phyloP scores from a whole-genome alignment of 495 filamentous ascomycete species.

The Aspergillus panamensis region DNA sequence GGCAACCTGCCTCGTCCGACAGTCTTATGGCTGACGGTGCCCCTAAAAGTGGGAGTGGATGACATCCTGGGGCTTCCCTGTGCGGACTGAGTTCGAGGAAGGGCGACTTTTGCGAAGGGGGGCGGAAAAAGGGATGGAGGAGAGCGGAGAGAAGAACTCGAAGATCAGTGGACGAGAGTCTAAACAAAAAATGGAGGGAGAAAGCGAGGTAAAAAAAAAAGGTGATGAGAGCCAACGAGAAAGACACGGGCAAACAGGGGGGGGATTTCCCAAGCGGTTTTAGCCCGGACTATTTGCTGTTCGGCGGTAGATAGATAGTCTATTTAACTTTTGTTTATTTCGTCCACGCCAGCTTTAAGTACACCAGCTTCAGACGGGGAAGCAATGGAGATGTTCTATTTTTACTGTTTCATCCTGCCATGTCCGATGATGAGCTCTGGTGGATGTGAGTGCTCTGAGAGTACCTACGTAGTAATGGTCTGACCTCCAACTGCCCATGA shows the following conservation, averaged over 20 bases:
- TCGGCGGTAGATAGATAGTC: constrained; percentile 14
- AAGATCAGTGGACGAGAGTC: constrained; percentile 4
- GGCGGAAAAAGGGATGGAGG: constrained; percentile 16
- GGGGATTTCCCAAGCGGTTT: constrained; percentile 15
- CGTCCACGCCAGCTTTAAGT: neutral
- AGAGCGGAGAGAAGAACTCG: constrained; percentile 4
- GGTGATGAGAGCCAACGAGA: constrained; percentile 19
- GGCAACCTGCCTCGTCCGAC: constrained; percentile 63
- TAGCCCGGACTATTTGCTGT: constrained; percentile 23
- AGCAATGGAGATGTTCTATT: too few species aligned
- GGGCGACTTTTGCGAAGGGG: constrained; percentile 13
- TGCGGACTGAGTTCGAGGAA: constrained; percentile 13
- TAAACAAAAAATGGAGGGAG: constrained; percentile 13
- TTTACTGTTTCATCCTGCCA: too few species aligned
- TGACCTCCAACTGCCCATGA: neutral
- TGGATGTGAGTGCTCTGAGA: neutral
- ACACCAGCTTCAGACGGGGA: neutral
- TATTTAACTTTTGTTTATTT: constrained; percentile 1
- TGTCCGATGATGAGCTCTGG: too few species aligned
- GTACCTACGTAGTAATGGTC: neutral
- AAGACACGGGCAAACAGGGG: constrained; percentile 20
- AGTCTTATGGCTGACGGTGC: constrained; percentile 44
- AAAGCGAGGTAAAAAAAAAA: constrained; percentile 4
- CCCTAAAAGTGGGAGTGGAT: constrained; percentile 50
- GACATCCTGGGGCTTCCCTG: constrained; percentile 43